These are phyloP conservation scores for Pulveroboletus ravenelii DNA, from an alignment of 768 basidiomycete genomes.

Conservation along the genomic window DNA sequence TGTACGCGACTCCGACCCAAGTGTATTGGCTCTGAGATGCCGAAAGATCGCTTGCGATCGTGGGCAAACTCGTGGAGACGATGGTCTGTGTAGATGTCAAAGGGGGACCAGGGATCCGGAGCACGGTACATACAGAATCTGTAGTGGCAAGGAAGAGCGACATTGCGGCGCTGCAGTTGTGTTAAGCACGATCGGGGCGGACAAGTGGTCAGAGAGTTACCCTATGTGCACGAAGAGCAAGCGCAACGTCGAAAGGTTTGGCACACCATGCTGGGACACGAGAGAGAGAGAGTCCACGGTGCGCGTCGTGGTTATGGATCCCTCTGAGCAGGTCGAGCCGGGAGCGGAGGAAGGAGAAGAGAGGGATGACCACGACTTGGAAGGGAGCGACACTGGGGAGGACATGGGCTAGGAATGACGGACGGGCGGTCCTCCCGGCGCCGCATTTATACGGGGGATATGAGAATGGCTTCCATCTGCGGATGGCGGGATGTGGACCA, in stretches of 20 bases:
- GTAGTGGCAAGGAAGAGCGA: slow-evolving; percentile 83
- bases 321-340: slow-evolving; percentile 15
- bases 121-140: slow-evolving; percentile 56
- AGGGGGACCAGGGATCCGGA: not conserved
- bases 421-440: slow-evolving; percentile 2
- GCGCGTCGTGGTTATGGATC: slow-evolving; percentile 14
- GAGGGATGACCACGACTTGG: slow-evolving; percentile 4
- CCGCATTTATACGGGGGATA: slow-evolving; percentile 26
- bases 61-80: slow-evolving; percentile 80
- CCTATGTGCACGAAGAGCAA: slow-evolving; percentile 66
- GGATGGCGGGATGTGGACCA: slow-evolving; percentile 14
- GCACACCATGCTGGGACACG: slow-evolving; percentile 17
- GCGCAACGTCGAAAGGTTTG: slow-evolving; percentile 46
- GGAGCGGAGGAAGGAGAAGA: slow-evolving; percentile 4
- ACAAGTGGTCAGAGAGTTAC: slow-evolving; percentile 33
- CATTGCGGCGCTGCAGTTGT: slow-evolving; percentile 58
- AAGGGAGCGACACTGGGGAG: slow-evolving; percentile 7
- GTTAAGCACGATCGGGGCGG: slow-evolving; percentile 11
- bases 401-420: slow-evolving; percentile 15
- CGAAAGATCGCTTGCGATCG: slow-evolving; percentile 64
- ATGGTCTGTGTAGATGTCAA: slow-evolving; percentile 43
- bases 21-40: slow-evolving; percentile 73
- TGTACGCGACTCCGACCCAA: slow-evolving; percentile 82
- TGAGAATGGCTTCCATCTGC: slow-evolving; percentile 21
- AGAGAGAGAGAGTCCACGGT: slow-evolving; percentile 23